Evolutionary conservation across 441 rosid genomes (phyloP).

Genomic region (Manihot esculenta): DNA sequence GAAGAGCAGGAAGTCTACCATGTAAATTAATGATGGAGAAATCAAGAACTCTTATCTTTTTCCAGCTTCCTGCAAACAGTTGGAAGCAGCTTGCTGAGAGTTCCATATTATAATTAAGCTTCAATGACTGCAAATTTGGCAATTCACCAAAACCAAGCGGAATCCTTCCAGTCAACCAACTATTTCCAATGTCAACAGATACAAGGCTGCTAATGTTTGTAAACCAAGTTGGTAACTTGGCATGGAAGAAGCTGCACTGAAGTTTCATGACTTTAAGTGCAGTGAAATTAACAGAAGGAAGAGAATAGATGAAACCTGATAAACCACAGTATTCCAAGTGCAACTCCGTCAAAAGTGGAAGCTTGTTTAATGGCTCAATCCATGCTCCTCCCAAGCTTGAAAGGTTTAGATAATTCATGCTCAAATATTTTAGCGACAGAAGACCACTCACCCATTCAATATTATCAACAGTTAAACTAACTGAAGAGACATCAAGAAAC

Average conservation of each 20-base stretch:
- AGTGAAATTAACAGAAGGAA: constrained; percentile 23
- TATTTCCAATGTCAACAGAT: too few species aligned
- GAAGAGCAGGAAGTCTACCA: constrained; percentile 40
- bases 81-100: constrained; percentile 33
- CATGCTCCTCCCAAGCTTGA: constrained; percentile 26
- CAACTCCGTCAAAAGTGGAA: constrained; percentile 14
- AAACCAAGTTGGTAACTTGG: too few species aligned
- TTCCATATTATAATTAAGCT: constrained; percentile 27
- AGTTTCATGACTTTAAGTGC: constrained; percentile 39
- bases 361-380: constrained; percentile 16
- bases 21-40: constrained; percentile 35
- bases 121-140: constrained; percentile 26
- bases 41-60: constrained; percentile 38
- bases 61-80: constrained; percentile 28
- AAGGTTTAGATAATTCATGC: constrained; percentile 26
- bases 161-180: not conserved
- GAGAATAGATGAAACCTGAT: too few species aligned
- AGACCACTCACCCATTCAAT: constrained; percentile 37
- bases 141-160: constrained; percentile 38
- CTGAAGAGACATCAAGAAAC: constrained; percentile 38
- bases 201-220: too few species aligned
- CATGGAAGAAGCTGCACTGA: constrained; percentile 12
- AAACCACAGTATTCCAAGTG: too few species aligned
- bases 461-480: constrained; percentile 16
- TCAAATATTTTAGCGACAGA: constrained; percentile 34